These are phyloP conservation scores for Bipolaris sorokiniana DNA, from an alignment of 2,329 filamentous ascomycete species.

Conservation along the genomic window DNA sequence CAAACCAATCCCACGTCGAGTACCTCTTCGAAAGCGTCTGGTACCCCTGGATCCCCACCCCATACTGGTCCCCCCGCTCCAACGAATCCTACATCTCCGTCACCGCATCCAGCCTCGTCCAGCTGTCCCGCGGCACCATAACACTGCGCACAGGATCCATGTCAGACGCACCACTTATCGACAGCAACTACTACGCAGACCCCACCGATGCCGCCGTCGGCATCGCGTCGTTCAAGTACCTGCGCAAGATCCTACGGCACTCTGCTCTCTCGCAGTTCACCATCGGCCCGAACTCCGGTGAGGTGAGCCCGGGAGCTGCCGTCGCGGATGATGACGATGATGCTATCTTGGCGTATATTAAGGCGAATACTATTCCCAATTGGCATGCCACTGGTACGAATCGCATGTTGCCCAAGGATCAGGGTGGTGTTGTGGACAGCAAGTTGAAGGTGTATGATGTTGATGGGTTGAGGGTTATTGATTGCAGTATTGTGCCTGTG, in stretches of 20 bases:
- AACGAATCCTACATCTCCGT: conserved; percentile 46
- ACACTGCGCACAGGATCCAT: conserved; percentile 40
- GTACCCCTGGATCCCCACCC: conserved; percentile 36
- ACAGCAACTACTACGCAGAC: conserved; percentile 46
- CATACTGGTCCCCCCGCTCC: conserved; percentile 38
- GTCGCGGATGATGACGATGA: conserved; percentile 36
- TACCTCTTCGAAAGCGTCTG: conserved; percentile 34
- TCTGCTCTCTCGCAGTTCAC: conserved; percentile 25
- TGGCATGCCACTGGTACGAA: conserved; percentile 47
- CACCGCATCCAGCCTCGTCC: conserved; percentile 33
- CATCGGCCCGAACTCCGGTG: conserved; percentile 31
- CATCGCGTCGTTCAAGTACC: conserved; percentile 43
- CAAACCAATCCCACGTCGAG: conserved; percentile 40
- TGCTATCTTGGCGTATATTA: conserved; percentile 36
- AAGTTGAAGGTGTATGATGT: conserved; percentile 43
- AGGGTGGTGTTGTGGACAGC: conserved; percentile 43
- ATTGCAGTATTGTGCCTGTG: conserved; percentile 41
- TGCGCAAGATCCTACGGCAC: conserved; percentile 36
- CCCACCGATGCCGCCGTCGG: conserved; percentile 43
- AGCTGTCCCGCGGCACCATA: conserved; percentile 47
- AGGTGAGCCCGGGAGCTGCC: conserved; percentile 38
- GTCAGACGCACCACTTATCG: conserved; percentile 41
- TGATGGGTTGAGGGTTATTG: conserved; percentile 40
- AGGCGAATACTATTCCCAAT: conserved; percentile 28
- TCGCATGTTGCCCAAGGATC: conserved; percentile 37